Conservation (phyloP, 495 filamentous ascomycete genomes). For the Friedmanniomyces simplex region DNA sequence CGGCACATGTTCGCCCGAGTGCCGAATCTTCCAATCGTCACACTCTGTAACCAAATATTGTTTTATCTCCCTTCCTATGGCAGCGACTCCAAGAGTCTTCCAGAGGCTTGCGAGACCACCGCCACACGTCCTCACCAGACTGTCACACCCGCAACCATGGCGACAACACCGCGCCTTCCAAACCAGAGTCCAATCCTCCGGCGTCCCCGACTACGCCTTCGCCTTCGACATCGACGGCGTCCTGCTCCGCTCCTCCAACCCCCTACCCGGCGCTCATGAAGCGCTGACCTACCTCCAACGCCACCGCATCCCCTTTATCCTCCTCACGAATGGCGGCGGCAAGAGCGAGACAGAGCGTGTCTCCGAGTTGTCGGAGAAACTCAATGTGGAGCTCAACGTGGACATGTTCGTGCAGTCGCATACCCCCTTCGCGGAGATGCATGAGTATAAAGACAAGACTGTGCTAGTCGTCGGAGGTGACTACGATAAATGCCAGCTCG, state of each 20-base stretch:
- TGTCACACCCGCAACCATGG: no score
- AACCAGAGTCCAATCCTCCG: slow-evolving; percentile 1
- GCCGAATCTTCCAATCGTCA: background rate
- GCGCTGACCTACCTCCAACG: slow-evolving; percentile 61
- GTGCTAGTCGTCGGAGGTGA: slow-evolving; percentile 77
- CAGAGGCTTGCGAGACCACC: background rate
- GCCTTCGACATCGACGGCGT: slow-evolving; percentile 95
- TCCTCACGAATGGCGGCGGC: slow-evolving; percentile 84
- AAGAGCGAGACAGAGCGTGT: slow-evolving; percentile 64
- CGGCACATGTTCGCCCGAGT: background rate
- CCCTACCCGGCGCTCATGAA: slow-evolving; percentile 70
- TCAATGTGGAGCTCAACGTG: slow-evolving; percentile 48
- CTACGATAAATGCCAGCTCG: slow-evolving; percentile 59
- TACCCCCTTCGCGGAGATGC: slow-evolving; percentile 60
- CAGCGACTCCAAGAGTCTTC: background rate
- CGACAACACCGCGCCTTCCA: slow-evolving; percentile 11
- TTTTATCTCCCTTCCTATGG: background rate
- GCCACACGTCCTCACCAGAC: background rate
- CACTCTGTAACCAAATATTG: no score
- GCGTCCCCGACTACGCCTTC: slow-evolving; percentile 59
- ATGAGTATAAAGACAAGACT: slow-evolving; percentile 54
- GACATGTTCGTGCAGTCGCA: slow-evolving; percentile 74
- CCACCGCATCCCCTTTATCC: slow-evolving; percentile 66
- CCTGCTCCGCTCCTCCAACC: slow-evolving; percentile 69
- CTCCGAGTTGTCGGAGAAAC: slow-evolving; percentile 53